Percentiles rank a stretch among this genome's conserved stretches.
phyloP scores from a whole-genome alignment of 2,329 filamentous ascomycete species.

The Capronia epimyces region DNA sequence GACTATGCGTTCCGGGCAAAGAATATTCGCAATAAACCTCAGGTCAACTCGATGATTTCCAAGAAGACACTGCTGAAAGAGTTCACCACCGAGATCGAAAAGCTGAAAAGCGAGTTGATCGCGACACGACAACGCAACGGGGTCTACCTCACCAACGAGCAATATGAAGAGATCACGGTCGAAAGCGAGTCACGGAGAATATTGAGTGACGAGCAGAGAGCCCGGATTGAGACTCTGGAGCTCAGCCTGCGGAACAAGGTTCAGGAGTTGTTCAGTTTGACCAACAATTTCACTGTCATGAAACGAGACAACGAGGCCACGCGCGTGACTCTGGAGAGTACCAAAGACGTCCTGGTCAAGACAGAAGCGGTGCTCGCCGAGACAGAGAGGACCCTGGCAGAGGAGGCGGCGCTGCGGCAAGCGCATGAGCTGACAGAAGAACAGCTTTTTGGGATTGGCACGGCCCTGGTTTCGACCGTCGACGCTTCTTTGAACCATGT shows the following conservation, averaged over 20 bases:
- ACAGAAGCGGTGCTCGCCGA: slow-evolving; percentile 77
- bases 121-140: slow-evolving; percentile 89
- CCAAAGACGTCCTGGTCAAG: slow-evolving; percentile 74
- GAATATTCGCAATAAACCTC: slow-evolving; percentile 97
- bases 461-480: slow-evolving; percentile 70
- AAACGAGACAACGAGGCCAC: slow-evolving; percentile 86
- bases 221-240: slow-evolving; percentile 89
- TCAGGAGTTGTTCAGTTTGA: slow-evolving; percentile 82
- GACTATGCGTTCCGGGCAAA: slow-evolving; percentile 98
- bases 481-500: slow-evolving; percentile 74
- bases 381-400: slow-evolving; percentile 68
- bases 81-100: slow-evolving; percentile 88
- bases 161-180: slow-evolving; percentile 83
- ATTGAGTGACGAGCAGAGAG: slow-evolving; percentile 82
- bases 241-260: slow-evolving; percentile 86
- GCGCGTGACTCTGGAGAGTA: slow-evolving; percentile 65
- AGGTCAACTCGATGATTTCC: slow-evolving; percentile 83
- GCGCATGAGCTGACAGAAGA: slow-evolving; percentile 83
- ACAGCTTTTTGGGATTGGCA: slow-evolving; percentile 66
- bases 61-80: slow-evolving; percentile 90
- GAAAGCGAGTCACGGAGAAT: slow-evolving; percentile 90
- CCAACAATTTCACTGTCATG: slow-evolving; percentile 76
- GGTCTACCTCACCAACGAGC: slow-evolving; percentile 84
- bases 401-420: slow-evolving; percentile 72
- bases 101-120: slow-evolving; percentile 87